Conservation (phyloP, 2,329 filamentous ascomycete species). For the Alternaria ventricosa region DNA sequence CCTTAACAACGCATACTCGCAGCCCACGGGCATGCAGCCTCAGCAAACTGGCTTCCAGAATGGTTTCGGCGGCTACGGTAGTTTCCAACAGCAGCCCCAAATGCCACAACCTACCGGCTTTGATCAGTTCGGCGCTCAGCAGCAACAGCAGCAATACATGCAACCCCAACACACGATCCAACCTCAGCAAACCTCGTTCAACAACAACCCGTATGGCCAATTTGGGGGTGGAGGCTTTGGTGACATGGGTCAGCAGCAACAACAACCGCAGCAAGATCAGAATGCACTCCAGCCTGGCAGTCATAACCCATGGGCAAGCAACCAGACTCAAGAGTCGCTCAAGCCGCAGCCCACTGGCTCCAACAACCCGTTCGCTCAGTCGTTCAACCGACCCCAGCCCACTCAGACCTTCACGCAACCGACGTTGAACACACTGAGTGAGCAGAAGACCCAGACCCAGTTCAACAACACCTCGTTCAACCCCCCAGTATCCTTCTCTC, state of each 20-base stretch:
- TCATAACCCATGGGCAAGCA: constrained; percentile 88
- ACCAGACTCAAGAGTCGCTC: constrained; percentile 68
- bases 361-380: constrained; percentile 92
- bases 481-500: constrained; percentile 54
- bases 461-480: constrained; percentile 62
- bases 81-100: constrained; percentile 48
- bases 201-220: constrained; percentile 51
- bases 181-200: constrained; percentile 66
- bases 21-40: constrained; percentile 74
- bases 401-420: constrained; percentile 67
- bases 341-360: constrained; percentile 89
- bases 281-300: constrained; percentile 75
- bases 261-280: constrained; percentile 62
- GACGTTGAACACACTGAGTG: constrained; percentile 76
- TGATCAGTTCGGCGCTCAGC: constrained; percentile 60
- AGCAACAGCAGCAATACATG: constrained; percentile 28
- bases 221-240: constrained; percentile 43
- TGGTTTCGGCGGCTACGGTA: constrained; percentile 69
- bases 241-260: constrained; percentile 38
- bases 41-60: constrained; percentile 72
- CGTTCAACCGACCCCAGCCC: constrained; percentile 67
- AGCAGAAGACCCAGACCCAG: constrained; percentile 78
- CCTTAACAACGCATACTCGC: constrained; percentile 72
- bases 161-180: constrained; percentile 56
- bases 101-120: constrained; percentile 68